These are phyloP conservation scores for Sarcodon sp. DNA, from an alignment of 768 basidiomycete genomes.

Conservation along the genomic window DNA sequence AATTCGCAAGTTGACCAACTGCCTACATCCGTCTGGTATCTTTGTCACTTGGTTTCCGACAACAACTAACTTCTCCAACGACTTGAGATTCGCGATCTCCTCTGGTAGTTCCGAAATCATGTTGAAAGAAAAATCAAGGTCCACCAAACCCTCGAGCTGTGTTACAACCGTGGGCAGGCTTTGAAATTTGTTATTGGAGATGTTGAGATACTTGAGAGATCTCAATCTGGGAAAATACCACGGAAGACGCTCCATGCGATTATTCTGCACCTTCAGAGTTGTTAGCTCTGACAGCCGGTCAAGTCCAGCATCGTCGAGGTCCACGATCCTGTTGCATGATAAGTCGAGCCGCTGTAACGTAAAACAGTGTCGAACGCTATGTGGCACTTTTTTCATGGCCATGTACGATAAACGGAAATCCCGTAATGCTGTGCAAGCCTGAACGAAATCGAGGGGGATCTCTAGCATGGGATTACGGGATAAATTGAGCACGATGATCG, in stretches of 20 bases:
- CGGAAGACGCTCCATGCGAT: constrained; percentile 79
- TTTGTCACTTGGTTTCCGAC: constrained; percentile 75
- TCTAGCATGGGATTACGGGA: constrained; percentile 94
- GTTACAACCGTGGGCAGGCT: constrained; percentile 63
- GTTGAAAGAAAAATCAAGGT: constrained; percentile 95
- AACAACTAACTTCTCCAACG: constrained; percentile 62
- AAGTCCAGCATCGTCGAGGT: constrained; percentile 77
- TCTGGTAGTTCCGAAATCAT: constrained; percentile 71
- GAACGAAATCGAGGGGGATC: constrained; percentile 92
- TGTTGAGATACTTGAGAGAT: constrained; percentile 66
- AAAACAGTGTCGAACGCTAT: constrained; percentile 61
- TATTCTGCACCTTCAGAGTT: constrained; percentile 75
- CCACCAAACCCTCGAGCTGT: constrained; percentile 57
- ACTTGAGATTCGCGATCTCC: constrained; percentile 55
- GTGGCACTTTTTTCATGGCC: constrained; percentile 91
- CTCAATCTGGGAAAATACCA: constrained; percentile 72
- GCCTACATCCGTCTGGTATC: constrained; percentile 50
- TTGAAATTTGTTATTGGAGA: constrained; percentile 92
- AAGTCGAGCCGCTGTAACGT: constrained; percentile 76
- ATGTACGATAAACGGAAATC: constrained; percentile 83
- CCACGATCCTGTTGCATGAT: constrained; percentile 82
- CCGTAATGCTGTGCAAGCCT: constrained; percentile 69
- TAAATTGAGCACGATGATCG: constrained; percentile 75
- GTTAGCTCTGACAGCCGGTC: constrained; percentile 62
- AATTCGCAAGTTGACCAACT: constrained; percentile 45